These are phyloP conservation scores for Populus trichocarpa DNA, from an alignment of 441 rosid species.

Conservation along the genomic window DNA sequence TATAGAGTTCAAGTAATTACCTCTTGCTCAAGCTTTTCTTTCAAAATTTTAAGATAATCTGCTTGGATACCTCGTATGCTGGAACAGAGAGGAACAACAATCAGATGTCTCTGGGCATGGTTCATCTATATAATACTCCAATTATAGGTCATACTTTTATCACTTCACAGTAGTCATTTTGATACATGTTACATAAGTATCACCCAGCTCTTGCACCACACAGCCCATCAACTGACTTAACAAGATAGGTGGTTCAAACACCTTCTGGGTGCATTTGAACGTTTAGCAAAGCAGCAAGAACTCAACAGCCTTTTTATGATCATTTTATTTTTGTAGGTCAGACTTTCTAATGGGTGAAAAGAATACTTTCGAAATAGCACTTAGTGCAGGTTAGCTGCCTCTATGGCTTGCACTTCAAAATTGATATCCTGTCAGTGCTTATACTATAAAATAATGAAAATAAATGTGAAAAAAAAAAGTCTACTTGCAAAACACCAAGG, in stretches of 20 bases:
- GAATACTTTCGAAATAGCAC: background rate
- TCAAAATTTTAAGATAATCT: conserved; percentile 66
- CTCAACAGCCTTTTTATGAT: background rate
- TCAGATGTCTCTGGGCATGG: background rate
- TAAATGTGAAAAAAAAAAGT: background rate
- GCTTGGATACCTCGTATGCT: conserved; percentile 80
- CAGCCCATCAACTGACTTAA: background rate
- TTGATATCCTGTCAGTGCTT: background rate
- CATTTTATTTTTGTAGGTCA: background rate
- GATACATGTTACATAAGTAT: background rate
- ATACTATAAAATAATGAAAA: background rate
- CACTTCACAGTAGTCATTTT: background rate
- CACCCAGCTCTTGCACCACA: background rate
- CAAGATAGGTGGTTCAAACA: background rate
- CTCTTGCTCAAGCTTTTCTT: conserved; percentile 90
- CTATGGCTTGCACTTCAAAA: background rate
- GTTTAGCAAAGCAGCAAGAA: background rate
- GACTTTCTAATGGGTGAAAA: background rate
- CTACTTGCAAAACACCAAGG: background rate
- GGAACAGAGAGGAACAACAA: conserved; percentile 22
- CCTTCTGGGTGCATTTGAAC: background rate
- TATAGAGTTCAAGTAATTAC: conserved; percentile 28
- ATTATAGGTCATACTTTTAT: background rate
- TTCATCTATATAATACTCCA: background rate
- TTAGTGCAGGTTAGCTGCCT: background rate